Conservation (phyloP, 2,329 filamentous ascomycete genomes). For the Aspergillus sergii region DNA sequence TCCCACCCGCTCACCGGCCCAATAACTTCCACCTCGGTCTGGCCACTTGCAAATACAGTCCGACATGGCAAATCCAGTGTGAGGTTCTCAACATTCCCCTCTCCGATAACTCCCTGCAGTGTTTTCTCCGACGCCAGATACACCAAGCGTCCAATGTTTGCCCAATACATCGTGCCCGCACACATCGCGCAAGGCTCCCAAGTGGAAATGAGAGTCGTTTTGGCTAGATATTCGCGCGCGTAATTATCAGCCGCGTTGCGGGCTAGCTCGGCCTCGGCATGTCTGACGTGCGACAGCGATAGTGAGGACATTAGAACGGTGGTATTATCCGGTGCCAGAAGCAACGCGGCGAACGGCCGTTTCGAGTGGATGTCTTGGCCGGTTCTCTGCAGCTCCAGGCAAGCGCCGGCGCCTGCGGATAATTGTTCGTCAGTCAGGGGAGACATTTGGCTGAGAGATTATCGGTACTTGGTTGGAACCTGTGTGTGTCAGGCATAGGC, state of each 20-base stretch:
- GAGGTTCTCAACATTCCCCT: constrained; percentile 55
- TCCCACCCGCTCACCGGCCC: constrained; percentile 52
- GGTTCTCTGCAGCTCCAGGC: constrained; percentile 47
- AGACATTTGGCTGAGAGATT: neutral
- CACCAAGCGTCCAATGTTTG: constrained; percentile 56
- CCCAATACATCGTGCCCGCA: constrained; percentile 53
- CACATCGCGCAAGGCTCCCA: constrained; percentile 62
- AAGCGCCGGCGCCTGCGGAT: constrained; percentile 40
- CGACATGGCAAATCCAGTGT: constrained; percentile 55
- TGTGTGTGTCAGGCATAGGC: neutral
- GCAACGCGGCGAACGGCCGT: constrained; percentile 53
- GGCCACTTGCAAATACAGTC: constrained; percentile 50
- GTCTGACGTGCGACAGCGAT: constrained; percentile 56
- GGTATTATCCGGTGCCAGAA: constrained; percentile 54
- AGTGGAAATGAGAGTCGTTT: constrained; percentile 55
- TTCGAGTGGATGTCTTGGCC: constrained; percentile 49
- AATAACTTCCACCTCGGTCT: constrained; percentile 54
- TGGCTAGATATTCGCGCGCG: constrained; percentile 51
- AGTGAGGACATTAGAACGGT: constrained; percentile 53
- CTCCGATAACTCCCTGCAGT: constrained; percentile 49
- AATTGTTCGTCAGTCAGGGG: constrained; percentile 45
- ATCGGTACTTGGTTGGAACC: neutral
- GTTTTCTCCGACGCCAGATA: constrained; percentile 55
- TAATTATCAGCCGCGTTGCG: constrained; percentile 54
- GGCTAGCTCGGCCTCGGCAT: constrained; percentile 55